phyloP scores from a whole-genome alignment of 169 alveolate genomes.

The Cryptosporidium meleagridis region DNA sequence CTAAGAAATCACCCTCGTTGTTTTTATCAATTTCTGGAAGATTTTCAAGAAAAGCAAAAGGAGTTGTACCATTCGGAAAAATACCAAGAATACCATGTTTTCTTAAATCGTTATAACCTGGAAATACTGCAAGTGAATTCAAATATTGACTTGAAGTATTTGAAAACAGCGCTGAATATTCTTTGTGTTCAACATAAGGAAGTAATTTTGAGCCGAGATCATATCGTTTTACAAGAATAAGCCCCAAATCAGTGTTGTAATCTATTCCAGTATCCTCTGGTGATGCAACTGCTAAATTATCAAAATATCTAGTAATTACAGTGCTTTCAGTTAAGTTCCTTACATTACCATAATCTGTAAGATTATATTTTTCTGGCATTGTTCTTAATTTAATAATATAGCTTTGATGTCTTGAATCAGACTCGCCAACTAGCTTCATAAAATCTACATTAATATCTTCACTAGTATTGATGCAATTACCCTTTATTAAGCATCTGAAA shows the following conservation, averaged over 20 bases:
- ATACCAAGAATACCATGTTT: constrained; percentile 67
- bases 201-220: constrained; percentile 44
- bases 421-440: constrained; percentile 26
- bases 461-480: constrained; percentile 2
- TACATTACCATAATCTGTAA: constrained; percentile 46
- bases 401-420: constrained; percentile 63
- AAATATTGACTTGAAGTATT: constrained; percentile 16
- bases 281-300: neutral
- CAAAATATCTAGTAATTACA: constrained; percentile 29
- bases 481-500: constrained; percentile 22
- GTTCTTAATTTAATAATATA: constrained; percentile 40
- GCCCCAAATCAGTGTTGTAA: constrained; percentile 42
- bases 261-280: constrained; percentile 18
- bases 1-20: constrained; percentile 5
- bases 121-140: constrained; percentile 59
- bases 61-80: constrained; percentile 70
- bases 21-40: constrained; percentile 14
- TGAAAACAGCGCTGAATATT: constrained; percentile 14
- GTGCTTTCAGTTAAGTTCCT: constrained; percentile 33
- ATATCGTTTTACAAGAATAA: constrained; percentile 16
- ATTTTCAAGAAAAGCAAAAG: constrained; percentile 25
- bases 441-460: neutral
- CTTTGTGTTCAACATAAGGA: constrained; percentile 62
- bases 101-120: constrained; percentile 35
- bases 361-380: constrained; percentile 1